Conservation (phyloP, 2,329 filamentous ascomycete species). For the Byssochlamys sp. region DNA sequence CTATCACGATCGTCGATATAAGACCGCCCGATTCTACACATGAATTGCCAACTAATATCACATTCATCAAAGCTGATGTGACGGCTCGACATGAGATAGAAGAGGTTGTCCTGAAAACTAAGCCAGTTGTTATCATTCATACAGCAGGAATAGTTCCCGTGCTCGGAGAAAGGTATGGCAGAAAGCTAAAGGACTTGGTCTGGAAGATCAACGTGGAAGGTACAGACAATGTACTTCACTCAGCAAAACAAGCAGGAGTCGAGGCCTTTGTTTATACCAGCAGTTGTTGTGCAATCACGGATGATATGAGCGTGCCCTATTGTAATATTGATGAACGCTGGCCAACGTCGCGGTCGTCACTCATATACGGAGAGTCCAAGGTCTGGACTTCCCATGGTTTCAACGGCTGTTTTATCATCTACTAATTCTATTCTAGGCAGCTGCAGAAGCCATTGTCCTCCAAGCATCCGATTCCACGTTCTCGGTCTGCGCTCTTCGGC, state of each 20-base stretch:
- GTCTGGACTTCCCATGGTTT: conserved; percentile 10
- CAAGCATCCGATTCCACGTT: conserved; percentile 24
- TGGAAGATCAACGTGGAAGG: conserved; percentile 47
- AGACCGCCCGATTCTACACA: conserved; percentile 20
- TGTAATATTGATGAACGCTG: conserved; percentile 32
- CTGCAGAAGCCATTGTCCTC: conserved; percentile 34
- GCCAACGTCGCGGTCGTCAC: conserved; percentile 28
- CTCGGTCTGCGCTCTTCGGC: conserved; percentile 33
- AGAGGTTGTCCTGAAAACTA: conserved; percentile 28
- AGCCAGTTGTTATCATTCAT: conserved; percentile 45
- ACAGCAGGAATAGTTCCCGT: conserved; percentile 41
- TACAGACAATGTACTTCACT: conserved; percentile 44
- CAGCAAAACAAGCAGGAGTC: conserved; percentile 35
- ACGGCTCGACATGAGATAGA: conserved; percentile 18
- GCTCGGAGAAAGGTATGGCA: conserved; percentile 27
- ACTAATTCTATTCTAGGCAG: conserved; percentile 19
- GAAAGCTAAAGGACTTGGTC: conserved; percentile 29
- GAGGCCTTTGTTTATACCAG: conserved; percentile 48
- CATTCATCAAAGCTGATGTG: conserved; percentile 26
- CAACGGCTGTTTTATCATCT: not conserved
- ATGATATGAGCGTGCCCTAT: conserved; percentile 35
- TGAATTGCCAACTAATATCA: conserved; percentile 14
- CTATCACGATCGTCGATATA: conserved; percentile 29
- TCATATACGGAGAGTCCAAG: conserved; percentile 38
- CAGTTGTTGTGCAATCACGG: conserved; percentile 45